A percentile compares a stretch with the other conserved stretches of the same genome.
Evolutionary conservation across 164 flowering plant species (phyloP).

Genomic region (Kingdonia uniflora): DNA sequence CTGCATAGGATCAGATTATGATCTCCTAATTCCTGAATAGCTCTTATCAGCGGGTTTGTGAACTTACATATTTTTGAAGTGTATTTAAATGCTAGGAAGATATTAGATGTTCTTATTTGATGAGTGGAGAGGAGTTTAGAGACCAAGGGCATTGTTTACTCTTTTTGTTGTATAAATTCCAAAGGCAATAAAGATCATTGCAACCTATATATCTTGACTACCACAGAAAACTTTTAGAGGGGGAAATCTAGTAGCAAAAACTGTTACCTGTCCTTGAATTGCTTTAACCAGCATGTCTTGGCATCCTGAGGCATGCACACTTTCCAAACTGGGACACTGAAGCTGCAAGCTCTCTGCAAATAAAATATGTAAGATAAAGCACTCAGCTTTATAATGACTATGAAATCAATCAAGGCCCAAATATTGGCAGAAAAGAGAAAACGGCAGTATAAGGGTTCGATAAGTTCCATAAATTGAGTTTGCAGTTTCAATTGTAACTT

Average conservation of each 20-base stretch:
- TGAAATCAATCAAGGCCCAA: neutral
- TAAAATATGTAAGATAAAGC: neutral
- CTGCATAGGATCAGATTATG: no score
- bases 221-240: neutral
- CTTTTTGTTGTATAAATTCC: neutral
- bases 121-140: no score
- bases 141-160: no score
- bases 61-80: no score
- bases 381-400: neutral
- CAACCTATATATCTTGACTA: neutral
- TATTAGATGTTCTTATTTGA: no score
- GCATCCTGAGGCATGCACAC: constrained; percentile 87
- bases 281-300: constrained; percentile 39
- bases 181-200: neutral
- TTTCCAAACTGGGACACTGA: constrained; percentile 74
- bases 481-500: no score
- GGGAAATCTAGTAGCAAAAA: neutral
- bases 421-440: neutral
- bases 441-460: neutral
- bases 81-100: no score
- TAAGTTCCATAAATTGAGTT: neutral
- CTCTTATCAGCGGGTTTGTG: no score
- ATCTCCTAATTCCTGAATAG: no score
- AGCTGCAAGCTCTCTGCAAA: constrained; percentile 32
- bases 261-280: constrained; percentile 55